Evolutionary conservation across 2,329 filamentous ascomycete genomes (phyloP), one percentile per base, ranked within the genome.

Genomic region (Verticillium zaregamsianum): DNA sequence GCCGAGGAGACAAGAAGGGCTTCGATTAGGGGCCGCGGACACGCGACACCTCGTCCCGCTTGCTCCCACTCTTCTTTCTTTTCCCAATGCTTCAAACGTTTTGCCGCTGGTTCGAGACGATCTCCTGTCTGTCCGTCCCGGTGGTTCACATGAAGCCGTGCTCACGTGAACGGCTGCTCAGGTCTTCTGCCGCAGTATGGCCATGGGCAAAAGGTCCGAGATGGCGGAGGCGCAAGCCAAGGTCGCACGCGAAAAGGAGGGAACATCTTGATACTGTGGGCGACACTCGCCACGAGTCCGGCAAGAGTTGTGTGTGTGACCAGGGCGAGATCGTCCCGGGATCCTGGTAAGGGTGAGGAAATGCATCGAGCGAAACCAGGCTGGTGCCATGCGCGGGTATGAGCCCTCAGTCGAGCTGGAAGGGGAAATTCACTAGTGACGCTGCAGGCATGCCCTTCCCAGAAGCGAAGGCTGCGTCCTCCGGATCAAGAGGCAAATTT

Each of bases 11-110:
- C 56, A 55, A 23, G 33, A 33, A 40, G 32, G 55, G 49, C n/a
- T 56, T 58, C 37, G 31, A 54, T 54, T 17, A 59, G 62, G 59
- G 54, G 62, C 55, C 37, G 56, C 45, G 55, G 58, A 52, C 45
- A 52, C 45, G 11, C 45, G 45, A 52, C 45, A 23, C 11, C 8
- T 52, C 45, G 20, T 23, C 39, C 58, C 49, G 57, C 55, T 5
- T 28, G 57, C 60, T 60, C n/a, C n/a, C 12, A 23, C 20, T 52
- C 3, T 23, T 57, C 5, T 23, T 52, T 9, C 23, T 57, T 37
- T 31, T 20, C 32, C 55, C 11, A 52, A 25, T 23, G 20, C n/a
- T 25, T 25, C 20, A 52, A 52, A 20, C 45, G 45, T 23, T 52
- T 20, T 52, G 8, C 45, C 45, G 12, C 20, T 4, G 20, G 20